Evolutionary conservation across 75 land plant species (phyloP).

Genomic region (Cryptomeria japonica): DNA sequence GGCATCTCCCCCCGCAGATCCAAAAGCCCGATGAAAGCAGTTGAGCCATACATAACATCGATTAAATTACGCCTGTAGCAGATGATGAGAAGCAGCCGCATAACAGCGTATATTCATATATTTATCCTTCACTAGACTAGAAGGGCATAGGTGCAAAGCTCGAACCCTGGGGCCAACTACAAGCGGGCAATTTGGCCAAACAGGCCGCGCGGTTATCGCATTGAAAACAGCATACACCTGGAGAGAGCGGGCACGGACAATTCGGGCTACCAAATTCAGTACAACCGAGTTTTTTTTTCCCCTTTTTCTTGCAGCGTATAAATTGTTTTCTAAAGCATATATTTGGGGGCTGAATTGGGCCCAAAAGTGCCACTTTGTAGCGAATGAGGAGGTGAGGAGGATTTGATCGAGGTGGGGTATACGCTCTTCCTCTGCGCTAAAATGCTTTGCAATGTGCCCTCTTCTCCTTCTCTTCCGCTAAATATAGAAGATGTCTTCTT

Average conservation of each 20-base stretch:
- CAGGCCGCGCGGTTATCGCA: background rate
- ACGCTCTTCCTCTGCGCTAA: too few species aligned
- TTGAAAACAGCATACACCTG: background rate
- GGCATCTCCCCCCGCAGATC: background rate
- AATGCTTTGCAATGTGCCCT: too few species aligned
- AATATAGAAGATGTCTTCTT: too few species aligned
- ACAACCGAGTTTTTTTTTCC: background rate
- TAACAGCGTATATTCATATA: background rate
- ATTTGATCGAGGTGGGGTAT: background rate
- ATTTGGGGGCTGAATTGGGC: background rate
- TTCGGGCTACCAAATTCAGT: background rate
- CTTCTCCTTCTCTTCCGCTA: too few species aligned
- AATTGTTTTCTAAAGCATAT: background rate
- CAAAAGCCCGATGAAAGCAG: background rate
- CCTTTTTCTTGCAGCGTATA: background rate
- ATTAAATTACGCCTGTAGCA: background rate
- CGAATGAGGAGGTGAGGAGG: background rate
- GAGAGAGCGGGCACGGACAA: slow-evolving; percentile 10
- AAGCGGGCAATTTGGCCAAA: background rate
- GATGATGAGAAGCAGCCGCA: background rate
- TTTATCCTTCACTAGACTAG: background rate
- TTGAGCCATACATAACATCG: background rate
- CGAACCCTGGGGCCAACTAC: slow-evolving; percentile 1
- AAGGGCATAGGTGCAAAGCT: background rate
- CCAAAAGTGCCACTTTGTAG: background rate